Evolutionary conservation across 1,284 basidiomycete genomes (phyloP).

Genomic region (Naganishia liquefaciens): DNA sequence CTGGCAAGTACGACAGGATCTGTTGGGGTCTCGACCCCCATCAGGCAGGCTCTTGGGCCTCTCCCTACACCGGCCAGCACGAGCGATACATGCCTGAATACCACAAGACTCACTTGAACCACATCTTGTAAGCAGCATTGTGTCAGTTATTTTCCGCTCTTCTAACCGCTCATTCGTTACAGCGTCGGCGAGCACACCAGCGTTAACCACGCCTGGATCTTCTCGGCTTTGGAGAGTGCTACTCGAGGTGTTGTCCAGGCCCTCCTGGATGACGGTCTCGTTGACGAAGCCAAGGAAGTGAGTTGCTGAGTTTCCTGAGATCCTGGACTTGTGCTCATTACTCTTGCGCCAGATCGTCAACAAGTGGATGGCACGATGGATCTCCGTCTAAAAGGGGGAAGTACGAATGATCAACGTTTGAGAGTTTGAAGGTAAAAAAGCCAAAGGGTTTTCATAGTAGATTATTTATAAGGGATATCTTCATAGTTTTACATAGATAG

Average conservation of each 20-base stretch:
- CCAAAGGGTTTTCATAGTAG: not conserved
- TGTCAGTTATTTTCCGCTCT: not conserved
- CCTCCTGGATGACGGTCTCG: slow-evolving; percentile 40
- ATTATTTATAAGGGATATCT: not conserved
- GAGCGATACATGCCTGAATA: slow-evolving; percentile 40
- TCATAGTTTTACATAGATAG: not conserved
- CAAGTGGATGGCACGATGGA: slow-evolving; percentile 39
- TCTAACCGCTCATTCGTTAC: not conserved
- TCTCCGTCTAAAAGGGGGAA: slow-evolving; percentile 33
- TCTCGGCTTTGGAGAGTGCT: slow-evolving; percentile 37
- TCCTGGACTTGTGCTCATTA: not conserved
- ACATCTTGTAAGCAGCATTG: slow-evolving; percentile 34
- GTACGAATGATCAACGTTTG: not conserved
- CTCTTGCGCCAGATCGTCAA: slow-evolving; percentile 31
- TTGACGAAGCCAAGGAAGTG: slow-evolving; percentile 41
- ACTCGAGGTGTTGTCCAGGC: slow-evolving; percentile 39
- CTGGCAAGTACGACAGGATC: slow-evolving; percentile 36
- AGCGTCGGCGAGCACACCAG: slow-evolving; percentile 40
- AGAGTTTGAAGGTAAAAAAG: not conserved
- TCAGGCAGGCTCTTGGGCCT: slow-evolving; percentile 38
- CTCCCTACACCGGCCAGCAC: slow-evolving; percentile 39
- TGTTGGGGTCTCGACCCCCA: slow-evolving; percentile 39
- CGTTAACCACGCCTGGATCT: slow-evolving; percentile 41
- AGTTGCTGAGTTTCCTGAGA: not conserved
- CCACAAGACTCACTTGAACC: slow-evolving; percentile 38